phyloP scores from a whole-genome alignment of 345 rosid species.

The Eucalyptus cloeziana region DNA sequence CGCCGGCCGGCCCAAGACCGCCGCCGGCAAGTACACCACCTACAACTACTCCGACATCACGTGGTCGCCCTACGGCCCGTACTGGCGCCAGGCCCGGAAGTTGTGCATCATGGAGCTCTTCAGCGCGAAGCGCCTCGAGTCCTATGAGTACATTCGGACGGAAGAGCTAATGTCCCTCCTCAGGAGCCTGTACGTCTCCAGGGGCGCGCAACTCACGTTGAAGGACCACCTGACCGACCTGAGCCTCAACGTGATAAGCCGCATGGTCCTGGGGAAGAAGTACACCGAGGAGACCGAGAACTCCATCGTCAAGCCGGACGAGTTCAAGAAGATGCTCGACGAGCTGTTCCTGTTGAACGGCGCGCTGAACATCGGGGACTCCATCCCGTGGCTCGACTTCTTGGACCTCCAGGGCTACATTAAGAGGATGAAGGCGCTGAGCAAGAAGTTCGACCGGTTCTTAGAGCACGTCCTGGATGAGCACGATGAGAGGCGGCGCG shows the following conservation, averaged over 20 bases:
- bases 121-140: slow-evolving; percentile 46
- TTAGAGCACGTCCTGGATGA: slow-evolving; percentile 54
- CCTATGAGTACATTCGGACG: slow-evolving; percentile 39
- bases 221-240: slow-evolving; percentile 31
- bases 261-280: slow-evolving; percentile 57
- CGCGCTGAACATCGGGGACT: slow-evolving; percentile 51
- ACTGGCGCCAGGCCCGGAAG: slow-evolving; percentile 60
- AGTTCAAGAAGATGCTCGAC: slow-evolving; percentile 61
- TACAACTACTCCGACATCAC: slow-evolving; percentile 51
- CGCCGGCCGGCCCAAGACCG: slow-evolving; percentile 27
- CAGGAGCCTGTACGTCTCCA: not conserved
- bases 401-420: slow-evolving; percentile 60
- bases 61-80: slow-evolving; percentile 57
- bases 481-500: slow-evolving; percentile 23
- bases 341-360: slow-evolving; percentile 59
- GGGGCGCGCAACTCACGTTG: slow-evolving; percentile 3
- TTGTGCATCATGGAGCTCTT: slow-evolving; percentile 53
- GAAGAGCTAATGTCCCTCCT: slow-evolving; percentile 30
- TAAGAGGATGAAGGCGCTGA: slow-evolving; percentile 50
- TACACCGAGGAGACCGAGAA: slow-evolving; percentile 17
- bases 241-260: slow-evolving; percentile 45
- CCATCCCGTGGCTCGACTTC: slow-evolving; percentile 49
- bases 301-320: slow-evolving; percentile 28
- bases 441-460: slow-evolving; percentile 46
- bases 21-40: slow-evolving; percentile 59